Evolutionary conservation across 768 basidiomycete genomes (phyloP).

Genomic region (Exsudoporus frostii): DNA sequence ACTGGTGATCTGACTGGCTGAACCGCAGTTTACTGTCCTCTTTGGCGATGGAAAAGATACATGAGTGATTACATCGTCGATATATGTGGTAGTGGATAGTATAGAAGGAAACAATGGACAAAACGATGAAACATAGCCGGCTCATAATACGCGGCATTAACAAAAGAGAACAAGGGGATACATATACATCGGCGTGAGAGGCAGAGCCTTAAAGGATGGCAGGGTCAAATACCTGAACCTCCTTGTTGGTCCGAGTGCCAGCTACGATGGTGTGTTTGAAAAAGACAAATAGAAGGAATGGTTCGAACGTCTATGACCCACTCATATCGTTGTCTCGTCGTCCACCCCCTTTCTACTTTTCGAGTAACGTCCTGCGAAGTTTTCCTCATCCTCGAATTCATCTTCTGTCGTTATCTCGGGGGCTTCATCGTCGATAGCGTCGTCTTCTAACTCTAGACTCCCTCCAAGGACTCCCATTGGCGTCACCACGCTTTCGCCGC

Average conservation of each 20-base stretch:
- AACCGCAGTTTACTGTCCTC: neutral
- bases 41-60: slow-evolving; percentile 2
- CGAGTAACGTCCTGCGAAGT: slow-evolving; percentile 70
- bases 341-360: slow-evolving; percentile 45
- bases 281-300: slow-evolving; percentile 5
- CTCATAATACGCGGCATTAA: slow-evolving; percentile 9
- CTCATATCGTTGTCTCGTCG: slow-evolving; percentile 34
- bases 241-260: slow-evolving; percentile 21
- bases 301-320: slow-evolving; percentile 6
- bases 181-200: slow-evolving; percentile 4
- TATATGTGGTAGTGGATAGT: slow-evolving; percentile 26
- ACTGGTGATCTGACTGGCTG: slow-evolving; percentile 52
- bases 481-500: slow-evolving; percentile 61
- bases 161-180: slow-evolving; percentile 2
- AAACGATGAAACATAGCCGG: slow-evolving; percentile 1
- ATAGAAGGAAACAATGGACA: slow-evolving; percentile 14
- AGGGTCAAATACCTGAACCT: slow-evolving; percentile 17
- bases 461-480: slow-evolving; percentile 40
- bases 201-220: slow-evolving; percentile 1
- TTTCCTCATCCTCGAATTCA: slow-evolving; percentile 65
- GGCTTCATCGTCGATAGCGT: slow-evolving; percentile 46
- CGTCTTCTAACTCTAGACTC: slow-evolving; percentile 33
- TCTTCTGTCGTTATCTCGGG: slow-evolving; percentile 64
- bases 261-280: slow-evolving; percentile 1
- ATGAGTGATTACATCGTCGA: slow-evolving; percentile 24